Base-by-base conservation (phyloP, 768 basidiomycete species). In the Coprinopsis strossmayeri region DNA sequence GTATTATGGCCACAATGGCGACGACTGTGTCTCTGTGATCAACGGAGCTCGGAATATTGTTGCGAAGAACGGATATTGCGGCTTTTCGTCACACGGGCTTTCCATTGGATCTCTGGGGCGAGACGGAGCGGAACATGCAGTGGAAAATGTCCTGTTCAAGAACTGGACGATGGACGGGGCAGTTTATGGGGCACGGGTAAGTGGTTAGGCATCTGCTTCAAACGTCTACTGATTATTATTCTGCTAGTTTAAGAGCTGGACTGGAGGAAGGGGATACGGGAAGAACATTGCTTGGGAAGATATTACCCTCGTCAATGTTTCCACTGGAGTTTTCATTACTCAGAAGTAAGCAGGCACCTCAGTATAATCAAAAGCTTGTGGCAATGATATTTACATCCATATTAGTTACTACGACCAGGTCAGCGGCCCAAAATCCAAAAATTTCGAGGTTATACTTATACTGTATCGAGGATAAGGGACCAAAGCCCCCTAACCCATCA, bases 321-420 rank as follows among this genome's bases (percentile, higher is more conserved):
- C 72, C 3, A 73, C 68, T 45, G 69, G 69, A 12, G 69, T 75
- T 40, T 74, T 71, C 56, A 61, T 74, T 48, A 75, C 74, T 1
- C 71, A 73, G 57, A 73, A 69, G 63, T 76, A 49, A 35, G 61
- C 32, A 40, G 3, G 23, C 12, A 38, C 15, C 15, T 15, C 32
- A 27, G 20, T n/a, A 4, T 15, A 20, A 2, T 30, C 3, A 26
- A 5, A 10, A 28, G 15, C 18, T 27, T 30, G 5, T 32, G 26
- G 11, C 18, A 25, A 5, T 18, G 23, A 21, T 42, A 42, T 5
- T 15, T n/a, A 10, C 24, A 18, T 2, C 7, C 2, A 35, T 39
- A 15, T n/a, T 26, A 78, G 76, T 59, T 79, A 78, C 52, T 76
- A 69, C 60, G 74, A 78, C 46, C 77, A 79, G 52, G 66, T 62